Conservation (phyloP, 164 flowering plant genomes). For the Macadamia tetraphylla region DNA sequence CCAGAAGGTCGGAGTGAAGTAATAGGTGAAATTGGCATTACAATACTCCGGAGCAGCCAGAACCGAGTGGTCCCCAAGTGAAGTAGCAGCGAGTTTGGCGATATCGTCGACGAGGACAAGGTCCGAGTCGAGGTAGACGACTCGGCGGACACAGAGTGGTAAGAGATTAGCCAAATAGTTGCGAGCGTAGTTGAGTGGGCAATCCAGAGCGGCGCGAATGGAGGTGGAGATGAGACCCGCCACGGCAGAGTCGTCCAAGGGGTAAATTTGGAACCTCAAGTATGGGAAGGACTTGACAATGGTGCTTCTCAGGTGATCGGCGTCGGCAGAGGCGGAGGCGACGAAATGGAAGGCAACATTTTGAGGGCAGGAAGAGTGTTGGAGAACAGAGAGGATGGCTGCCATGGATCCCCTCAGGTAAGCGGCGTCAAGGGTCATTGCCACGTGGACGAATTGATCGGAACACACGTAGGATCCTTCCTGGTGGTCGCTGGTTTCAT, state of each 20-base stretch:
- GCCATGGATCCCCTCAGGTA: slow-evolving; percentile 87
- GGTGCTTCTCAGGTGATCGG: slow-evolving; percentile 27
- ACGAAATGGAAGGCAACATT: slow-evolving; percentile 73
- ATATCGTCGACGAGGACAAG: slow-evolving; percentile 77
- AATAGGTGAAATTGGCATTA: slow-evolving; percentile 73
- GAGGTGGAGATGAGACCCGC: slow-evolving; percentile 73
- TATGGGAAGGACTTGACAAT: slow-evolving; percentile 59
- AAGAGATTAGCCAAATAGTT: slow-evolving; percentile 62
- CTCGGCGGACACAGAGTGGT: slow-evolving; percentile 52
- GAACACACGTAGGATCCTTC: slow-evolving; percentile 24
- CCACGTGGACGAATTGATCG: slow-evolving; percentile 50
- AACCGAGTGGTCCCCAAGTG: slow-evolving; percentile 36
- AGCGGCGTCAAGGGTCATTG: slow-evolving; percentile 75
- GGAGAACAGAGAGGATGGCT: slow-evolving; percentile 70
- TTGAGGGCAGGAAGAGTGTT: slow-evolving; percentile 81
- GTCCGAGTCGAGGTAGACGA: slow-evolving; percentile 85
- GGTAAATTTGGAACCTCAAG: slow-evolving; percentile 46
- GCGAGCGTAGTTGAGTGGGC: slow-evolving; percentile 83
- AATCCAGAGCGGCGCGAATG: slow-evolving; percentile 73
- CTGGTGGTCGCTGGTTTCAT: background rate
- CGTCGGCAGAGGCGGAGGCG: slow-evolving; percentile 35
- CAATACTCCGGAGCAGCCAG: slow-evolving; percentile 87
- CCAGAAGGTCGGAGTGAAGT: slow-evolving; percentile 80
- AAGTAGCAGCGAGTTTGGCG: slow-evolving; percentile 52
- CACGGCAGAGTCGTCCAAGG: slow-evolving; percentile 40